Base-by-base conservation (phyloP, 2,329 filamentous ascomycete genomes). In the Zymoseptoria crescenta region DNA sequence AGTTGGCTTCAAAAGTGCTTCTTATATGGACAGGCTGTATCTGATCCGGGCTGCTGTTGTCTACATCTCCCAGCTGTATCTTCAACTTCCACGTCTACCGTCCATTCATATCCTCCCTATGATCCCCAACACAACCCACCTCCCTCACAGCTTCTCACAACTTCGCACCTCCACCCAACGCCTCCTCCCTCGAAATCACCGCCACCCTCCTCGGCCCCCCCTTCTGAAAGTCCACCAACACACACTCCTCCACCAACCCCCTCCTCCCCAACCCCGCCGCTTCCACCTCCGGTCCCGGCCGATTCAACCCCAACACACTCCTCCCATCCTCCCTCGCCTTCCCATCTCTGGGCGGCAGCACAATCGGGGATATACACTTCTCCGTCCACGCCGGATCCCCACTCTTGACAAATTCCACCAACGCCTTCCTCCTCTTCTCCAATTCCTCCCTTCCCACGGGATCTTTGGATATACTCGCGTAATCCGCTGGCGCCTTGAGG, bases 171-270 rank as follows among this genome's bases (percentile, higher is more conserved):
- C 58, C 45, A 21, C 62, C 65, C 54, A 71, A 55, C 24, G 68
- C 70, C 24, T 78, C 81, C 35, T 75, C 71, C 57, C 70, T 68
- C 65, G 67, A 66, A 62, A 74, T 68, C 8, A 87, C 79, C 59
- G 81, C 79, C 45, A 86, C 74, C 62, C 83, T 75, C 62, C 81
- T 74, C 21, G 82, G 81, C 19, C 81, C 81, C 59, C 83, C 81
- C 57, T 81, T 80, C 63, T 72, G 77, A 59, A 85, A 85, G 54
- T 77, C 77, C 7, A 83, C 80, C 20, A 83, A 73, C 27, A 86
- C 78, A 54, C 84, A 81, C 66, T 80, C 78, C 55, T 85, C 81
- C 27, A 64, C 72, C 24, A 83, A 75, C 0, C 83, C 83, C 61
- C 66, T 76, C 64, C 80, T 75, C 3, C 73, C 77, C 7, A 70